Percentiles rank a stretch among this genome's conserved stretches.
phyloP scores from a whole-genome alignment of 140 eudicot genomes.

The Stevia rebaudiana region DNA sequence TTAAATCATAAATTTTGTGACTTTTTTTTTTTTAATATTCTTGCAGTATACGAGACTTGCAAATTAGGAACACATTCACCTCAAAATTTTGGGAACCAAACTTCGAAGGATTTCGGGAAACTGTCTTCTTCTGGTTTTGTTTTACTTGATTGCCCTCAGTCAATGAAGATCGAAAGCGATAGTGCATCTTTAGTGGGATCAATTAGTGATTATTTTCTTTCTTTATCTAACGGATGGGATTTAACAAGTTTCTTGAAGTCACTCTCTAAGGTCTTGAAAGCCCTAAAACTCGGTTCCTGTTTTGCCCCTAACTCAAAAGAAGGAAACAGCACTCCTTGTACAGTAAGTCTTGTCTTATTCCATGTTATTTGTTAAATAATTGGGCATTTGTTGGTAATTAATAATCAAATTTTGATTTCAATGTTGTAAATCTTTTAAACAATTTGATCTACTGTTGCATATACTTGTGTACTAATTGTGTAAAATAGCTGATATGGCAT shows the following conservation, averaged over 20 bases:
- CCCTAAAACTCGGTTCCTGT: conserved; percentile 62
- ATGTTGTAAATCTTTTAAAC: neutral
- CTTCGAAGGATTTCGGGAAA: conserved; percentile 65
- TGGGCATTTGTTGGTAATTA: neutral
- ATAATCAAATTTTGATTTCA: neutral
- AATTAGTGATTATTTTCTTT: conserved; percentile 86
- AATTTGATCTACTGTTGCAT: neutral
- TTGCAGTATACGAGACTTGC: conserved; percentile 89
- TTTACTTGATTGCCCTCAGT: conserved; percentile 89
- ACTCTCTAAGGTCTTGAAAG: conserved; percentile 72
- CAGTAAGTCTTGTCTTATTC: conserved; percentile 42
- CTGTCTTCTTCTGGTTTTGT: conserved; percentile 82
- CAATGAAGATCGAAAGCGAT: conserved; percentile 79
- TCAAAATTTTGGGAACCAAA: conserved; percentile 72
- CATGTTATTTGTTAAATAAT: neutral
- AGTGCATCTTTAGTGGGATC: conserved; percentile 91
- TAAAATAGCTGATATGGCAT: neutral
- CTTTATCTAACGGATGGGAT: conserved; percentile 98
- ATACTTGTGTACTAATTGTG: neutral
- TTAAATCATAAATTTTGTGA: conserved; percentile 1
- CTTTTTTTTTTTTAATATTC: neutral
- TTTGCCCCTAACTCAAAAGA: conserved; percentile 63
- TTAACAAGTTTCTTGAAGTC: conserved; percentile 85
- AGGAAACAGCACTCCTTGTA: conserved; percentile 75
- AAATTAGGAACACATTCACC: conserved; percentile 93